Evolutionary conservation across 768 basidiomycete genomes (phyloP), one percentile per base, ranked within the genome.

Genomic region (Hygrocybe coccinea): DNA sequence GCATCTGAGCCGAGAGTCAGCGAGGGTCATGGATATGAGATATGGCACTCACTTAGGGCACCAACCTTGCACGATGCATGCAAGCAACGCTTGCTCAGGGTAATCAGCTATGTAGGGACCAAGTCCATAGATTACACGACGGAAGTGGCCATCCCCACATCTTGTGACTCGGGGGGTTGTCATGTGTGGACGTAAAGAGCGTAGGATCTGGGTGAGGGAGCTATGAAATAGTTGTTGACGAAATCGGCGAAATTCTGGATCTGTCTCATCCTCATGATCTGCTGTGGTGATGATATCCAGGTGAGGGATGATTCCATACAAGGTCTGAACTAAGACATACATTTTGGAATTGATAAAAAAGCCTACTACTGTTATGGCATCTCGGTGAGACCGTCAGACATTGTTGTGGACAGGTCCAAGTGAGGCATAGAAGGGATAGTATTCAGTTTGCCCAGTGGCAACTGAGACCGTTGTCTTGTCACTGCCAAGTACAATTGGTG

Each of bases 391-490:
- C 5, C 70, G 66, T 0, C 67, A 63, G 1, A 64, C 67, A n/a
- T 49, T 58, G 49, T 73, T 72, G 1, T 59, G 46, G 5, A 74
- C 35, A 21, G 60, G 67, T 1, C 74, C 70, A 0, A 59, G 38
- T 7, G 71, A 72, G 0, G 60, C 21, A 51, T 75, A 75, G 1
- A 73, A 51, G 0, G 71, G 74, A 48, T 74, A 66, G 43, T 70
- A 74, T 33, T 75, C 71, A 22, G 71, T 63, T 43, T 75, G 69
- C 0, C 74, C 72, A 0, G 74, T 76, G 0, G 66, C 70, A 10
- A 72, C 70, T 0, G 71, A 77, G 0, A 76, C 73, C 0, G 74
- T 76, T 0, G 75, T 77, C 54, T 76, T 77, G 54, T 79, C 71
- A 49, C 71, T 74, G 1, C 75, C 73, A 0, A 59, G 55, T 11